Evolutionary conservation across 352 stramenopile genomes (phyloP).

Genomic region (Blastocystis sp.): DNA sequence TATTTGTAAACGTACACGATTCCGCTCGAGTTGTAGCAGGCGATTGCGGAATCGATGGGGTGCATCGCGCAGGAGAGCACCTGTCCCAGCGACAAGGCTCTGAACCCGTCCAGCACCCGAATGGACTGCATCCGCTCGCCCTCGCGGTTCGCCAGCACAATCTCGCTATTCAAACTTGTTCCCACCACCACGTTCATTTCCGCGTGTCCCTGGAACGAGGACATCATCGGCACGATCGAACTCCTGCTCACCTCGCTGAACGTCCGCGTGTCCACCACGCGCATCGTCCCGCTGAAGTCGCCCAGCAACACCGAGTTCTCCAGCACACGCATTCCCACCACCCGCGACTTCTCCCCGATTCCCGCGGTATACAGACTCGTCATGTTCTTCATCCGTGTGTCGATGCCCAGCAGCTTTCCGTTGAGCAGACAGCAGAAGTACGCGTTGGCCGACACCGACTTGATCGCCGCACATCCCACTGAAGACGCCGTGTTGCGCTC

Average conservation of each 20-base stretch:
- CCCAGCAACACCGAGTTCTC: background rate
- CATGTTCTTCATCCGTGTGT: slow-evolving; percentile 3
- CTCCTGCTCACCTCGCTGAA: background rate
- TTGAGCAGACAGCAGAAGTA: slow-evolving; percentile 12
- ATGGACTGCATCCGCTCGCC: slow-evolving; percentile 19
- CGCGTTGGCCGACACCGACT: background rate
- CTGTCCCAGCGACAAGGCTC: slow-evolving; percentile 29
- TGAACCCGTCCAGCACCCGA: slow-evolving; percentile 23
- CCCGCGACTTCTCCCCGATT: background rate
- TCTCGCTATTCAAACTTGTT: slow-evolving; percentile 48
- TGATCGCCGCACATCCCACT: background rate
- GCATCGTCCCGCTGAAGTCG: slow-evolving; percentile 9
- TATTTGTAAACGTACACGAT: slow-evolving; percentile 31
- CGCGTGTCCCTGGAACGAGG: background rate
- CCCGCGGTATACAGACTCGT: background rate
- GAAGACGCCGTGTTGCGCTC: background rate
- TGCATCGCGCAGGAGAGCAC: slow-evolving; percentile 22
- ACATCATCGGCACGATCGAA: background rate
- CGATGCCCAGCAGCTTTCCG: slow-evolving; percentile 12
- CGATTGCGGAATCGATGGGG: background rate
- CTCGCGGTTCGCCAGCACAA: background rate
- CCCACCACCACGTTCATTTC: background rate
- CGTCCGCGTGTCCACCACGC: background rate
- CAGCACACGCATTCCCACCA: background rate
- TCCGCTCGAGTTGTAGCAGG: slow-evolving; percentile 45